Conservation (phyloP, 2,329 filamentous ascomycete genomes). For the Colletotrichum tofieldiae region DNA sequence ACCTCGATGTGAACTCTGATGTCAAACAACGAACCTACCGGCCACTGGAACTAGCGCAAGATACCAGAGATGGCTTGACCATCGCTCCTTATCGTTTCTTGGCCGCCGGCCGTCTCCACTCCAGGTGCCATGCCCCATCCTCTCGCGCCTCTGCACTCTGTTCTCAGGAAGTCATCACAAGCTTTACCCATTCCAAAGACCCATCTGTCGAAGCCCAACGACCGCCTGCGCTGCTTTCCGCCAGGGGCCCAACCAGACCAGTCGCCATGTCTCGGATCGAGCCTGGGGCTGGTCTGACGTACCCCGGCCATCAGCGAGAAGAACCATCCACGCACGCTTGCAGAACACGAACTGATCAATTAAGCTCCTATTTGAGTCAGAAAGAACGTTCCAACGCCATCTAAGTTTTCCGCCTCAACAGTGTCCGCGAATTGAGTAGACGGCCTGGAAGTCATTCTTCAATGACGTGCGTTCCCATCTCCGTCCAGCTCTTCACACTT, state of each 20-base stretch:
- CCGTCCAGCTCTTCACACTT: not conserved
- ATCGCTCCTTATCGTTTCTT: constrained; percentile 30
- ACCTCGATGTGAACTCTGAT: constrained; percentile 22
- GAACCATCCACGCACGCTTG: not conserved
- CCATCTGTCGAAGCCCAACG: not conserved
- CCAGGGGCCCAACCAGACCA: not conserved
- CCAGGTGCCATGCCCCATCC: not conserved
- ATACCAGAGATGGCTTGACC: constrained; percentile 1
- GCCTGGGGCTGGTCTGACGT: not conserved
- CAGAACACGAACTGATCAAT: not conserved
- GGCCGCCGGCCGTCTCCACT: constrained; percentile 37
- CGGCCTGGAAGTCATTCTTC: not conserved
- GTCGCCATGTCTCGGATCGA: not conserved
- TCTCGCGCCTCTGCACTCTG: not conserved
- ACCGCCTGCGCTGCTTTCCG: not conserved
- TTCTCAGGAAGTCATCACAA: not conserved
- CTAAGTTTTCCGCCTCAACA: too few relatives aligned
- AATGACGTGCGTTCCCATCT: not conserved
- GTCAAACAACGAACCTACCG: constrained; percentile 12
- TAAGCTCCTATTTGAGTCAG: not conserved
- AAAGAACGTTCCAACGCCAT: not conserved
- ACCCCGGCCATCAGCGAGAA: not conserved
- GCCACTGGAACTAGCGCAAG: constrained; percentile 10
- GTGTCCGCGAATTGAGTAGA: not conserved
- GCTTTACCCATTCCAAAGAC: not conserved